These are phyloP conservation scores for Hagleromyces aurorensis DNA, from an alignment of 805 yeast species.

Conservation along the genomic window DNA sequence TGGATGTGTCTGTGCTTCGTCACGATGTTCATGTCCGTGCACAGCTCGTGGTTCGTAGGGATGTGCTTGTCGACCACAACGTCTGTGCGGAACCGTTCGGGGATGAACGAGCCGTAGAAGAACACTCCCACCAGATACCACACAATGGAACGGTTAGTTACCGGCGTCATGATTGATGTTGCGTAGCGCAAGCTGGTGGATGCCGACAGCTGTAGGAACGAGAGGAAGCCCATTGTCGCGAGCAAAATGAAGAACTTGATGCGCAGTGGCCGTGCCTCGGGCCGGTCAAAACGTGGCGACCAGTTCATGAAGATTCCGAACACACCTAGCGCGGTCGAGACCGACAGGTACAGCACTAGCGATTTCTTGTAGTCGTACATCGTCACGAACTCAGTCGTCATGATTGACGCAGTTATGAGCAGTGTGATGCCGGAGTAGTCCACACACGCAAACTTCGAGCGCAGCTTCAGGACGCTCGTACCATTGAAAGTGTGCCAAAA, in stretches of 20 bases:
- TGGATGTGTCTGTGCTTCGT: constrained; percentile 30
- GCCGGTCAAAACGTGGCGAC: constrained; percentile 86
- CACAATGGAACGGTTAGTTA: constrained; percentile 52
- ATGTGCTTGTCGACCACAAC: constrained; percentile 42
- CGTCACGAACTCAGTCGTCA: constrained; percentile 78
- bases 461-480: constrained; percentile 51
- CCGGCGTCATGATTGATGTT: constrained; percentile 52
- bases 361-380: constrained; percentile 35
- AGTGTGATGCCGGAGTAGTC: constrained; percentile 94
- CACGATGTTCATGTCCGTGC: constrained; percentile 26
- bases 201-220: constrained; percentile 46
- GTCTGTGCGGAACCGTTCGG: constrained; percentile 81
- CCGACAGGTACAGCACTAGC: constrained; percentile 39
- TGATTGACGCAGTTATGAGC: constrained; percentile 79
- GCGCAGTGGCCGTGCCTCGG: constrained; percentile 73
- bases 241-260: constrained; percentile 73
- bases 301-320: constrained; percentile 77
- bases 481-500: constrained; percentile 90
- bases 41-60: constrained; percentile 32
- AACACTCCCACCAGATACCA: constrained; percentile 80
- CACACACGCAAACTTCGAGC: constrained; percentile 80
- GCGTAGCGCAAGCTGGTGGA: constrained; percentile 51
- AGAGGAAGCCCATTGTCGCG: constrained; percentile 64
- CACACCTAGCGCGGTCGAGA: constrained; percentile 60
- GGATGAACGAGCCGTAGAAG: constrained; percentile 80